Evolutionary conservation across 768 basidiomycete genomes (phyloP).

Genomic region (Panaeolus papilionaceus): DNA sequence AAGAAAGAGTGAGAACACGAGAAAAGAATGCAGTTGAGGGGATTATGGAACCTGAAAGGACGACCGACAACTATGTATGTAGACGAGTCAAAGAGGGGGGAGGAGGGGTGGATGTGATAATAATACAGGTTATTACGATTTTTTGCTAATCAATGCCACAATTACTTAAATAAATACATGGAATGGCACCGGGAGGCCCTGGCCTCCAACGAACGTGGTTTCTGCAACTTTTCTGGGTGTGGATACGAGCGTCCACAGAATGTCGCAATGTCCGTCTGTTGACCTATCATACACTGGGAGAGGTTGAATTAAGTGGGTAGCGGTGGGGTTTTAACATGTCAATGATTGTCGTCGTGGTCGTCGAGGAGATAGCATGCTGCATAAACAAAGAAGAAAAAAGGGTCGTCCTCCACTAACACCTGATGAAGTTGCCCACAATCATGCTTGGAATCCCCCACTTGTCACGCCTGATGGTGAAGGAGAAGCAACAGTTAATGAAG

Average conservation of each 20-base stretch:
- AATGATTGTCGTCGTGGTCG: not conserved
- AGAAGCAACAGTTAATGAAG: constrained; percentile 87
- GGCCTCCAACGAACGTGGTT: not conserved
- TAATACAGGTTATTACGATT: constrained; percentile 13
- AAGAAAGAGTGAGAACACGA: not conserved
- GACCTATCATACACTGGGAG: not conserved
- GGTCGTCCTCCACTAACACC: constrained; percentile 44
- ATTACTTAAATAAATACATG: constrained; percentile 13
- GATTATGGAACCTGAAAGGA: not conserved
- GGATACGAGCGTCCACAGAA: not conserved
- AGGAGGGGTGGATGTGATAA: not conserved
- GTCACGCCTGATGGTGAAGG: constrained; percentile 87
- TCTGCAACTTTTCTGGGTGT: not conserved
- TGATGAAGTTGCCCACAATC: constrained; percentile 91
- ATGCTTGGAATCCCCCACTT: constrained; percentile 89
- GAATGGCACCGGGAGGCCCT: not conserved
- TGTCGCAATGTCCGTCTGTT: not conserved
- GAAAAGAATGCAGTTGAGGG: not conserved
- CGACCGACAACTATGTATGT: not conserved
- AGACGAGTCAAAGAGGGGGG: not conserved
- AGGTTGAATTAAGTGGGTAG: not conserved
- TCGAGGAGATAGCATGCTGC: not conserved
- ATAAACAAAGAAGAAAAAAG: not conserved
- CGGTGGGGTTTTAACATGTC: not conserved
- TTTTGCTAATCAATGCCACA: constrained; percentile 14